A percentile compares a stretch with the other conserved stretches of the same genome.
Evolutionary conservation across 176 grass and related monocot species (phyloP).

Genomic region (Tillandsia leiboldiana): DNA sequence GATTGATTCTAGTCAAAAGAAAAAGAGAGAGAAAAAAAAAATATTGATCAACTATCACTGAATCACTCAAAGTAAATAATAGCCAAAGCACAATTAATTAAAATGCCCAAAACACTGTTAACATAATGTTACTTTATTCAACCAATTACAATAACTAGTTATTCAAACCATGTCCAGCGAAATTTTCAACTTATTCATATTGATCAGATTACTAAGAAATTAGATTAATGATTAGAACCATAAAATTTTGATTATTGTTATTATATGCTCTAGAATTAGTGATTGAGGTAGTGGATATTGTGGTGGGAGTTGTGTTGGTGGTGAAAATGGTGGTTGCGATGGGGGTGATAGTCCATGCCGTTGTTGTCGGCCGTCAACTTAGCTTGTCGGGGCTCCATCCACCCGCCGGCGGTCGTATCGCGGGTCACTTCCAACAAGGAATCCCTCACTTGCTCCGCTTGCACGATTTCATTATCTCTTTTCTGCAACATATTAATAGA

Average conservation of each 20-base stretch:
- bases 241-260: not conserved
- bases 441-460: slow-evolving; percentile 68
- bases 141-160: no score
- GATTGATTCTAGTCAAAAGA: no score
- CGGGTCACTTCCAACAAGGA: slow-evolving; percentile 73
- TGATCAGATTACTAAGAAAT: not conserved
- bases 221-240: no score
- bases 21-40: no score
- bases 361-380: slow-evolving; percentile 13
- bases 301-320: slow-evolving; percentile 25
- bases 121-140: no score
- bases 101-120: no score
- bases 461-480: slow-evolving; percentile 48
- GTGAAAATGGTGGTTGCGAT: slow-evolving; percentile 12
- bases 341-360: slow-evolving; percentile 32
- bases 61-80: no score
- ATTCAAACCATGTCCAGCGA: no score
- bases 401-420: slow-evolving; percentile 31
- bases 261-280: not conserved
- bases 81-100: no score
- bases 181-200: not conserved
- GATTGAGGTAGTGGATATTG: slow-evolving; percentile 52
- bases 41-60: no score
- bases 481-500: slow-evolving; percentile 28
- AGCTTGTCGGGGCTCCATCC: slow-evolving; percentile 22